Evolutionary conservation across 192 early-diverging fungal genomes (phyloP), one percentile per base, ranked within the genome.

Genomic region (Umbelopsis vinacea): DNA sequence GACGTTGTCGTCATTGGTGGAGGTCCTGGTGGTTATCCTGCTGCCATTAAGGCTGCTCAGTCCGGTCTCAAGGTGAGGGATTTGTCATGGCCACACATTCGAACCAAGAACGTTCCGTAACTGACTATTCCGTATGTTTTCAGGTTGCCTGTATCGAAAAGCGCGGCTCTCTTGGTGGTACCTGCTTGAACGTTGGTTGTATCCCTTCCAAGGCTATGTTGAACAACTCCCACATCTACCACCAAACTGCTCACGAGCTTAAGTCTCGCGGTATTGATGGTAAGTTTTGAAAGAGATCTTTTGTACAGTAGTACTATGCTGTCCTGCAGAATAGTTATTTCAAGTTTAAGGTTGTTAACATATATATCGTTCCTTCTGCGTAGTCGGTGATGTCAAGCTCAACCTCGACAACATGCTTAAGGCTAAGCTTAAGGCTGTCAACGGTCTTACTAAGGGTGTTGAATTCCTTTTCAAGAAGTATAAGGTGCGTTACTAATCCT

Each of bases 131-230:
- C 12, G 12, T 48, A 70, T 19, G 57, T 17, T 48, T n/a, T 4
- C 88, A 96, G 94, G 94, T 94, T 29, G 97, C 95, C 23, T 97
- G 95, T 79, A 88, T 99, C 68, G 97, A 99, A 87, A 95, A 92
- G 82, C 95, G 97, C 71, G 96, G 96, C 26, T 71, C 93, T 29
- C 88, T 99, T 19, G 98, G 98, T 57, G 98, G 98, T 53, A 99
- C 98, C 40, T 99, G 98, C 83, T 86, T 99, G 78, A 99, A 99
- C 80, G 96, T 98, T 55, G 98, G 98, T 43, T 99, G 97, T 87
- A 99, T 99, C 83, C 97, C 97, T 48, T 99, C 97, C 69, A 99
- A 99, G 87, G 95, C 97, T 53, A 91, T 99, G 79, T 89, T 99
- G 75, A 90, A 99, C 91, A 98, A 99, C 90, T 96, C 97, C 45